phyloP scores from a whole-genome alignment of 176 grass and related monocot species.

The Oryza coarctata region DNA sequence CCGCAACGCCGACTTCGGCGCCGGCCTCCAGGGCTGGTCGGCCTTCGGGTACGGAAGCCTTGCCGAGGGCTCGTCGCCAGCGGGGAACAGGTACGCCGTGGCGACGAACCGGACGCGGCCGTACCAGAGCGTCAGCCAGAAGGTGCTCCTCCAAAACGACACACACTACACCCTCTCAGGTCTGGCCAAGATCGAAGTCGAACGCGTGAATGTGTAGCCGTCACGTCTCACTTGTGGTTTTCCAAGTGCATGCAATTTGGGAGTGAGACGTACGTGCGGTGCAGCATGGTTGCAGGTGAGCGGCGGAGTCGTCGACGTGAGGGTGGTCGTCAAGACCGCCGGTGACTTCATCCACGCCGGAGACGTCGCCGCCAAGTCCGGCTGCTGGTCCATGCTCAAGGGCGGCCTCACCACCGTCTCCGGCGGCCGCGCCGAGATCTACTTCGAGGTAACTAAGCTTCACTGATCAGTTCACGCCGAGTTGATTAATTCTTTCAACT shows the following conservation, averaged over 20 bases:
- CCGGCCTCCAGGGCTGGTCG: slow-evolving; percentile 45
- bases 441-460: slow-evolving; percentile 52
- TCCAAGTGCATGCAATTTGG: neutral
- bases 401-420: slow-evolving; percentile 67
- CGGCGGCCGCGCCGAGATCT: slow-evolving; percentile 61
- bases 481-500: too few species aligned
- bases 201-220: neutral
- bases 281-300: slow-evolving; percentile 77
- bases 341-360: slow-evolving; percentile 52
- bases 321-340: slow-evolving; percentile 57
- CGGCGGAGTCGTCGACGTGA: slow-evolving; percentile 47
- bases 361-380: slow-evolving; percentile 42
- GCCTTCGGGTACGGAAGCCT: slow-evolving; percentile 37
- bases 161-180: slow-evolving; percentile 65
- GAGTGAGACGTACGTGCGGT: neutral
- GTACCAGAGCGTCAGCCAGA: slow-evolving; percentile 64
- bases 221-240: neutral
- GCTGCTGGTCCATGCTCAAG: slow-evolving; percentile 97
- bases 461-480: too few species aligned
- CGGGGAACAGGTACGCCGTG: slow-evolving; percentile 49
- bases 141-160: slow-evolving; percentile 48
- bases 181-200: neutral
- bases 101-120: slow-evolving; percentile 34
- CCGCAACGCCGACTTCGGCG: slow-evolving; percentile 56
- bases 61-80: slow-evolving; percentile 20